Conservation (phyloP, 2,329 filamentous ascomycete species). For the Claviceps pusilla region DNA sequence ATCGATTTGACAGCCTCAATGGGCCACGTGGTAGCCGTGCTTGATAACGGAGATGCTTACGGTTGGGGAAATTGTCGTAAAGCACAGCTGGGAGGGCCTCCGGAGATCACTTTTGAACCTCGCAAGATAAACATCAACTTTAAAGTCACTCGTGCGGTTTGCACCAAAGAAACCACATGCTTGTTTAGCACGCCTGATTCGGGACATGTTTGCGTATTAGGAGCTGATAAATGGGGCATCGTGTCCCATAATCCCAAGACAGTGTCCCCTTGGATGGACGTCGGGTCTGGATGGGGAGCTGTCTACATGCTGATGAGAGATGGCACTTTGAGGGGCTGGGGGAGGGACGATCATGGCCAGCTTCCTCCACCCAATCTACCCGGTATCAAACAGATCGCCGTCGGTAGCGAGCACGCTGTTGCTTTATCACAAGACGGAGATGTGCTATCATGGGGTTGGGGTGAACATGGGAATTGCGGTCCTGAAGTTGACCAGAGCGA, state of each 20-base stretch:
- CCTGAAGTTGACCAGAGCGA: conserved; percentile 46
- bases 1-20: conserved; percentile 57
- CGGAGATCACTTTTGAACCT: conserved; percentile 41
- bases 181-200: conserved; percentile 39
- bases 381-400: conserved; percentile 46
- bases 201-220: conserved; percentile 53
- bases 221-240: conserved; percentile 59
- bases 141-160: conserved; percentile 50
- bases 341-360: conserved; percentile 74
- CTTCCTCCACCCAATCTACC: conserved; percentile 51
- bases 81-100: conserved; percentile 58
- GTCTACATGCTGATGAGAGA: conserved; percentile 54
- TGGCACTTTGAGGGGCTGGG: conserved; percentile 56
- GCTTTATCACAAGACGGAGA: conserved; percentile 49
- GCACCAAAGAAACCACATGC: conserved; percentile 76
- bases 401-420: conserved; percentile 83
- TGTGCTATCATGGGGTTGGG: conserved; percentile 86
- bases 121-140: conserved; percentile 48
- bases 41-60: conserved; percentile 62
- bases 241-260: conserved; percentile 38
- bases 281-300: conserved; percentile 70
- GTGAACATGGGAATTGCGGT: conserved; percentile 94
- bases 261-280: conserved; percentile 46
- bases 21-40: conserved; percentile 59
- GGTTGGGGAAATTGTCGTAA: conserved; percentile 84